A percentile compares a stretch with the other conserved stretches of the same genome.
Conservation (phyloP, 2,329 filamentous ascomycete species). For the Aspergillus clavatus region DNA sequence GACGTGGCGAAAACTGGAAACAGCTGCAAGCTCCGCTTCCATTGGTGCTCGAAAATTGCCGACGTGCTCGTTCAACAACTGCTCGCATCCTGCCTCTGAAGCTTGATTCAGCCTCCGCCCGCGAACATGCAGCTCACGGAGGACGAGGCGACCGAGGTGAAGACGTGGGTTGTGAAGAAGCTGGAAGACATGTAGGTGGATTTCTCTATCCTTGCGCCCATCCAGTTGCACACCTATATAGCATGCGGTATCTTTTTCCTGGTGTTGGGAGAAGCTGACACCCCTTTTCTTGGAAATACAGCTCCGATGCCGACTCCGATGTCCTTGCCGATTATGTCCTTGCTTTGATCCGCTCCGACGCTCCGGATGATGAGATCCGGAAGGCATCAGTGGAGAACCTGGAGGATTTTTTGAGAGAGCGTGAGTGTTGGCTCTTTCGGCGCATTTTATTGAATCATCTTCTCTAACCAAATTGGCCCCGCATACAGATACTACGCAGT, state of each 20-base stretch:
- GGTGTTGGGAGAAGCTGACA: not conserved
- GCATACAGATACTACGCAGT: slow-evolving; percentile 44
- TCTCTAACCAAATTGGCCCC: slow-evolving; percentile 10
- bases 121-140: slow-evolving; percentile 52
- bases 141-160: slow-evolving; percentile 49
- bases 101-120: not conserved
- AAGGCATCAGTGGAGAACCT: slow-evolving; percentile 52
- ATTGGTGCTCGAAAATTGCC: not conserved
- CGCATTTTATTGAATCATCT: not conserved
- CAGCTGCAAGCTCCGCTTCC: not conserved
- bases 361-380: slow-evolving; percentile 50
- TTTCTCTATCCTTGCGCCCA: not conserved
- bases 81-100: not conserved
- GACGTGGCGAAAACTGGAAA: not conserved
- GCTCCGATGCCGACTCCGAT: slow-evolving; percentile 58
- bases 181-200: slow-evolving; percentile 55
- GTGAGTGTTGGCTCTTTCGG: slow-evolving; percentile 29
- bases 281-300: slow-evolving; percentile 20
- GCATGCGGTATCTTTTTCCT: no score
- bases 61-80: not conserved
- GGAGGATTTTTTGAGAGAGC: slow-evolving; percentile 54
- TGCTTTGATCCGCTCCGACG: slow-evolving; percentile 53
- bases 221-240: not conserved
- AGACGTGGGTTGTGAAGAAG: slow-evolving; percentile 55
- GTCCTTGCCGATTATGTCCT: slow-evolving; percentile 60